Evolutionary conservation across 2,329 filamentous ascomycete genomes (phyloP), one percentile per base, ranked within the genome.

Genomic region (Xylariaceae sp.): DNA sequence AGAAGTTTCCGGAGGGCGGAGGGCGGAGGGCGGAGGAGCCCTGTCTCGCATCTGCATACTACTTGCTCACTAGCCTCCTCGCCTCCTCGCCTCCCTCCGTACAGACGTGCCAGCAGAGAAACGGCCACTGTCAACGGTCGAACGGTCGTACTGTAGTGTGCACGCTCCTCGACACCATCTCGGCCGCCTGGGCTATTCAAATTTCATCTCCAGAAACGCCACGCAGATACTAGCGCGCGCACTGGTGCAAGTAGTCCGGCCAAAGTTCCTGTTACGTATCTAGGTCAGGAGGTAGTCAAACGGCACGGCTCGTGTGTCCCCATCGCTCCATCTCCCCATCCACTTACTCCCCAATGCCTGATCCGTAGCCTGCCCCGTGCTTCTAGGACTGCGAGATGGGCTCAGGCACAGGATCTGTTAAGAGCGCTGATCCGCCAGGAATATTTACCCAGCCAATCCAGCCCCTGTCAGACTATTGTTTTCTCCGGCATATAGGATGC

Each of bases 401-500:
- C 50, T 53, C 54, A 56, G 54, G 54, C 28, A 56, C 54, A 48
- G 50, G 47, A 56, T 53, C 53, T 56, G 12, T 12, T n/a, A n/a
- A 9, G 33, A n/a, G 7, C 18, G 44, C 28, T 28, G 22, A 28
- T 28, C 22, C 22, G 22, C 22, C 22, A 28, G 42, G 31, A n/a
- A 31, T 2, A 33, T 54, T 56, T 49, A 54, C 45, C 51, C 48
- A 46, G 50, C n/a, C 9, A 11, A 18, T 42, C 42, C 48, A 51
- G 51, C 39, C 22, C 16, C 45, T 45, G 31, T 45, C 17, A 39
- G 22, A 28, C 1, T 44, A 28, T 17, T 5, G 22, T 28, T 28
- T 28, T 28, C 22, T 28, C 22, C 22, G 22, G 22, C 22, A 28
- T 28, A 28, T 28, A 7, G 22, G 22, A 4, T 28, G 22, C 22